Percentiles rank a stretch among this genome's conserved stretches.
phyloP scores from a whole-genome alignment of 176 grass and related monocot species.

The Puya raimondii region DNA sequence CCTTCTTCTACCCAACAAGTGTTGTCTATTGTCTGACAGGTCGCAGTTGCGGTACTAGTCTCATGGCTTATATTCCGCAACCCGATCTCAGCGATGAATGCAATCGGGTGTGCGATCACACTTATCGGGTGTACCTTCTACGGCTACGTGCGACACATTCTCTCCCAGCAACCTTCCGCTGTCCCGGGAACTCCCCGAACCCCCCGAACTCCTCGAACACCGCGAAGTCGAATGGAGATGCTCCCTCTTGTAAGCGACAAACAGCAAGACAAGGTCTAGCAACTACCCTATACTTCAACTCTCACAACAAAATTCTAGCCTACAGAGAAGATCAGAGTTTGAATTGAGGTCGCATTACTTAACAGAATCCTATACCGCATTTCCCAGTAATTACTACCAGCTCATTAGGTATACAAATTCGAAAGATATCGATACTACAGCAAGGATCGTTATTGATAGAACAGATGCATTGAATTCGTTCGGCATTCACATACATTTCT shows the following conservation, averaged over 20 bases:
- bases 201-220: conserved; percentile 28
- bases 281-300: neutral
- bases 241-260: conserved; percentile 60
- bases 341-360: no score
- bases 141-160: conserved; percentile 72
- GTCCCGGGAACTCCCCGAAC: conserved; percentile 33
- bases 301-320: no score
- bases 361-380: no score
- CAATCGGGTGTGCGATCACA: conserved; percentile 73
- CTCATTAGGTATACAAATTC: no score
- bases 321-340: no score
- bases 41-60: conserved; percentile 82
- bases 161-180: conserved; percentile 39
- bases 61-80: conserved; percentile 93
- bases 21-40: conserved; percentile 27
- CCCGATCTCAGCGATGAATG: conserved; percentile 84
- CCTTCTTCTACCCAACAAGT: no score
- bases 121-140: conserved; percentile 90
- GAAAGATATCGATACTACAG: no score
- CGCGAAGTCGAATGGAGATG: conserved; percentile 55
- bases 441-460: no score
- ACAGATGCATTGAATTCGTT: no score
- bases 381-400: no score
- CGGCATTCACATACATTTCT: no score
- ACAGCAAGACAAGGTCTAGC: conserved; percentile 75